Evolutionary conservation across 2,329 filamentous ascomycete genomes (phyloP), one percentile per base, ranked within the genome.

Genomic region (Purpureocillium lavendulum): DNA sequence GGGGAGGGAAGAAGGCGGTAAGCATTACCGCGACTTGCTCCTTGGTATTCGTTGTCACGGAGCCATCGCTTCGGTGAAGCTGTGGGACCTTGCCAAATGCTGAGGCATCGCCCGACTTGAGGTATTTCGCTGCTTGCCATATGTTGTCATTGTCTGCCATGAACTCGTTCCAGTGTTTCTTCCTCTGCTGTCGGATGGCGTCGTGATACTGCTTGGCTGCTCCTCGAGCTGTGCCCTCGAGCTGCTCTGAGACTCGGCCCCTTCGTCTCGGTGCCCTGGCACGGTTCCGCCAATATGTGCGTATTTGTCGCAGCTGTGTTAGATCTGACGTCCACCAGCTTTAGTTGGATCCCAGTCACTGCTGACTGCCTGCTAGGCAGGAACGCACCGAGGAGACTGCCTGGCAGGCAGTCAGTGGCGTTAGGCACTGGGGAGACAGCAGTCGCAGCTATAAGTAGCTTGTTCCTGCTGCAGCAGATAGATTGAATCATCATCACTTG

Each of bases 1-100:
- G 35, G 21, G 41, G 31, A 7, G 44, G 41, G 36, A 48, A 49
- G 36, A 49, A 49, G 2, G 40, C 36, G 28, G 32, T 30, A 2
- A 49, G 31, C 35, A 49, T 40, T 32, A 47, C 47, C 29, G 40
- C 35, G n/a, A 41, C 44, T 35, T 47, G 38, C 13, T 47, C 43
- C 26, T 29, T 12, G 26, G 12, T 12, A 12, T 29, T 29, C 8
- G 26, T 29, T 12, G 26, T 29, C 7, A 8, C 8, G 7, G 26
- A 8, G 7, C 26, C 26, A 29, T 29, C 26, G 8, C 8, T 8
- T 29, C 26, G 7, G 12, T 29, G 7, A 8, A 29, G 12, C 26
- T 29, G 26, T 29, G 12, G 26, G 8, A 29, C 26, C 12, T 29
- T 29, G 26, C 26, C 26, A 29, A 29, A 29, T 8, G 26, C 26